Evolutionary conservation across 2,329 filamentous ascomycete species (phyloP), one percentile per base, ranked within the genome.

Genomic region (Ceratocystis albifundus): DNA sequence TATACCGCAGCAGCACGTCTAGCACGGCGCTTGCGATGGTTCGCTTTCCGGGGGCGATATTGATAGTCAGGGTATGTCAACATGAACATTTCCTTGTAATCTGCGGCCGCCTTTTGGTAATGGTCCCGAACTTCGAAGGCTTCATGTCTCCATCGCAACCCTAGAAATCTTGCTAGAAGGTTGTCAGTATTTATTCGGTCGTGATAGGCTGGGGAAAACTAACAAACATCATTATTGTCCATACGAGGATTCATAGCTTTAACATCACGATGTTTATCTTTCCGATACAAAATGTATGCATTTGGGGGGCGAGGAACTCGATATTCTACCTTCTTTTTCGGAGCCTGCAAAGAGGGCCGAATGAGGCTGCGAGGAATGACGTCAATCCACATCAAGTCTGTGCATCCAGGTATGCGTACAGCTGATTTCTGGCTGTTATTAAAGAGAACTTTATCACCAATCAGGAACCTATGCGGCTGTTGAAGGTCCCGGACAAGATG

Each of bases 141-240:
- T 45, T 66, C 65, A 59, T 48, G 22, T 62, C 28, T 61, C 65
- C 61, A 66, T 5, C 32, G 44, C 20, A 28, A 30, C 4, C 65
- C 65, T 3, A 66, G 61, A 20, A 59, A 46, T 57, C 32, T 48
- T 6, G 65, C 65, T 66, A 30, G 44, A 46, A 63, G n/a, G 20
- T 17, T 32, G 32, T 66, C n/a, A 61, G 30, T 3, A 30, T 46
- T 10, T 12, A 3, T 3, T 25, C 8, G 15, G 48, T 28, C 10
- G 28, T 25, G 48, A 25, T 62, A 25, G 17, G 50, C 20, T 41
- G 41, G 25, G 8, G 32, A 30, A 8, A 6, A 41, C 65, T 66
- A 50, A 66, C 65, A 66, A 20, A 66, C 64, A 32, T 66, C 65
- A 59, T 66, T 66, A 17, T 66, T 66, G 10, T 30, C 48, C 15